Evolutionary conservation across 768 basidiomycete genomes (phyloP), one percentile per base, ranked within the genome.

Genomic region (Tephrocybe rancida): DNA sequence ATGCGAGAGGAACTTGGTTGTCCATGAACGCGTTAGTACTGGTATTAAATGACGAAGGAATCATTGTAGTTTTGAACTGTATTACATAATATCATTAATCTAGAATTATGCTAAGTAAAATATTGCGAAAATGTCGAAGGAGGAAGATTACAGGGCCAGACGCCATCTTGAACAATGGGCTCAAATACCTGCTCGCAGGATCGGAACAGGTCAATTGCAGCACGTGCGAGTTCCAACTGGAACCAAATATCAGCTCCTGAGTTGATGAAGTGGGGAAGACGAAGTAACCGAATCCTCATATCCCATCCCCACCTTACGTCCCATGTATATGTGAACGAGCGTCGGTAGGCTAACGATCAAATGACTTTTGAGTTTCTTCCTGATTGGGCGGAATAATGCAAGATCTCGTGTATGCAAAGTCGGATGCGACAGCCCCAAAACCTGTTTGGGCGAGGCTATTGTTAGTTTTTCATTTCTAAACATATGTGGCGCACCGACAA

Each of bases 361-460:
- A 46, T 67, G 66, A 51, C 63, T 73, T 48, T 70, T 65, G 3
- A 80, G 67, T 34, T 68, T 73, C 55, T 73, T 74, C 14, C 77
- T 73, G 42, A 84, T 69, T 9, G 83, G 80, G 35, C 75, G 67
- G 65, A 78, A 85, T 21, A 81, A 65, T 3, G 80, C 82, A 11
- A 80, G 70, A 55, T 84, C 83, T n/a, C 83, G 74, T 1, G 81
- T 84, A 55, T 78, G 60, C 37, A 81, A 65, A 8, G 80, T 72
- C 8, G 80, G 76, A 61, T 84, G 82, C 21, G 73, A 72, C 34
- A 84, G 63, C 13, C 76, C 78, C 60, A 84, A 61, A 13, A 82
- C 74, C 82, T 84, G 59, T 3, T n/a, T n/a, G n/a, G n/a, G n/a
- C n/a, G n/a, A n/a, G n/a, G n/a, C n/a, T 25, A 30, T n/a, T 13